These are phyloP conservation scores for Russula sp. DNA, from an alignment of 768 basidiomycete genomes.

Conservation along the genomic window DNA sequence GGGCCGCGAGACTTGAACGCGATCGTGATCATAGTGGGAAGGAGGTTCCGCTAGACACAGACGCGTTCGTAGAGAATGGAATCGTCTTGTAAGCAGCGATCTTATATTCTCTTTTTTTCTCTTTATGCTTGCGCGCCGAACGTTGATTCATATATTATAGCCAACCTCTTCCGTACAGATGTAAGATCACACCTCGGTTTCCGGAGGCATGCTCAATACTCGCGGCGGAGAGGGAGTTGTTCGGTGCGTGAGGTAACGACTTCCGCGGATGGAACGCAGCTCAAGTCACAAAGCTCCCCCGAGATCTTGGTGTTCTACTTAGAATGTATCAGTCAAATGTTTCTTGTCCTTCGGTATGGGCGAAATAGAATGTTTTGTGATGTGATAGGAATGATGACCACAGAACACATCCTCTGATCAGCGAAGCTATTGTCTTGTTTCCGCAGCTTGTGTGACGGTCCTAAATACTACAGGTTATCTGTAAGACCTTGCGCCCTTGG, in stretches of 20 bases:
- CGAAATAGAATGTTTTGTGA: too few relatives aligned
- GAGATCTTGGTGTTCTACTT: background rate
- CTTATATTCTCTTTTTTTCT: too few relatives aligned
- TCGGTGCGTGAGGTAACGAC: background rate
- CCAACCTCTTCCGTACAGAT: background rate
- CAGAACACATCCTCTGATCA: too few relatives aligned
- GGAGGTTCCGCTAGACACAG: background rate
- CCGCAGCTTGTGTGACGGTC: too few relatives aligned
- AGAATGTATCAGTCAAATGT: too few relatives aligned
- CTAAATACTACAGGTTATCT: too few relatives aligned
- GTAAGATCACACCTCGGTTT: background rate
- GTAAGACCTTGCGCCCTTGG: too few relatives aligned
- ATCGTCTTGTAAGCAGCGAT: background rate
- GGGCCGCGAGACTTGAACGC: conserved; percentile 20
- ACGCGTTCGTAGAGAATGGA: background rate
- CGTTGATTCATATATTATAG: background rate
- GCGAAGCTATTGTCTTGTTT: too few relatives aligned
- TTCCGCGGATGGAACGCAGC: background rate
- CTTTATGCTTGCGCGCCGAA: too few relatives aligned
- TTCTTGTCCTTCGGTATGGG: too few relatives aligned
- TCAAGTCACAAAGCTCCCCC: background rate
- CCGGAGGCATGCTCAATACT: background rate
- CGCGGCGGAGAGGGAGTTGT: background rate
- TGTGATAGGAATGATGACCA: too few relatives aligned
- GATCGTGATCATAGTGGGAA: conserved; percentile 8